A percentile compares a stretch with the other conserved stretches of the same genome.
Evolutionary conservation across 2,329 filamentous ascomycete genomes (phyloP).

Genomic region (Rugonectria rugulosa): DNA sequence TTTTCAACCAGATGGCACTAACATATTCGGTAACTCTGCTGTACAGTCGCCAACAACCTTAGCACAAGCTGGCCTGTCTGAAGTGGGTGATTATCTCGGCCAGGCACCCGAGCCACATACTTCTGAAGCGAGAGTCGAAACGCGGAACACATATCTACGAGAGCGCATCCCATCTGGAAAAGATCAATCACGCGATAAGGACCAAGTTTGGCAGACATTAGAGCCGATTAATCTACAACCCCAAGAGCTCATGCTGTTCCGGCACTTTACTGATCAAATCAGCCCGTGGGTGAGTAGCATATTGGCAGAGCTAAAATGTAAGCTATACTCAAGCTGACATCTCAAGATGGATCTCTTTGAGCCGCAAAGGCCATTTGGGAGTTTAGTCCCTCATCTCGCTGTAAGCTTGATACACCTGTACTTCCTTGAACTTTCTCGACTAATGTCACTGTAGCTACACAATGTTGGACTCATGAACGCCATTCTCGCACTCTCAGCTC

Average conservation of each 20-base stretch:
- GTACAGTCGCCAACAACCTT: constrained; percentile 5
- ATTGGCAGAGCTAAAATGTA: not conserved
- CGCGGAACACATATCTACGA: no score
- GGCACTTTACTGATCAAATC: constrained; percentile 16
- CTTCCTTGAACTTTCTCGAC: constrained; percentile 6
- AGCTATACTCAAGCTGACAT: no score
- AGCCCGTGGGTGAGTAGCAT: constrained; percentile 18
- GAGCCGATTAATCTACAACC: not conserved
- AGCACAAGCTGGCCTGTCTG: no score
- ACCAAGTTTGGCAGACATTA: constrained; percentile 10
- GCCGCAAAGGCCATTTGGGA: constrained; percentile 27
- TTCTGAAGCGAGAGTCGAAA: no score
- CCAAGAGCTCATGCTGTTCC: constrained; percentile 10
- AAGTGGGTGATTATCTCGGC: no score
- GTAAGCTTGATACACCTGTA: constrained; percentile 37
- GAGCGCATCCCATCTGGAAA: no score
- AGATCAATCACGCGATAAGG: no score
- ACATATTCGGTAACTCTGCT: constrained; percentile 10
- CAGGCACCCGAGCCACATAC: no score
- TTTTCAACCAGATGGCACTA: not conserved
- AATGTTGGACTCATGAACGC: constrained; percentile 65
- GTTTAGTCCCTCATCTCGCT: constrained; percentile 26
- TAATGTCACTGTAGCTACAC: constrained; percentile 1
- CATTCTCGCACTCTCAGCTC: constrained; percentile 58
- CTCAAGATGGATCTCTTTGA: constrained; percentile 32